Base-by-base conservation (phyloP, 176 grass and related monocot genomes). In the Aegilops speltoides region DNA sequence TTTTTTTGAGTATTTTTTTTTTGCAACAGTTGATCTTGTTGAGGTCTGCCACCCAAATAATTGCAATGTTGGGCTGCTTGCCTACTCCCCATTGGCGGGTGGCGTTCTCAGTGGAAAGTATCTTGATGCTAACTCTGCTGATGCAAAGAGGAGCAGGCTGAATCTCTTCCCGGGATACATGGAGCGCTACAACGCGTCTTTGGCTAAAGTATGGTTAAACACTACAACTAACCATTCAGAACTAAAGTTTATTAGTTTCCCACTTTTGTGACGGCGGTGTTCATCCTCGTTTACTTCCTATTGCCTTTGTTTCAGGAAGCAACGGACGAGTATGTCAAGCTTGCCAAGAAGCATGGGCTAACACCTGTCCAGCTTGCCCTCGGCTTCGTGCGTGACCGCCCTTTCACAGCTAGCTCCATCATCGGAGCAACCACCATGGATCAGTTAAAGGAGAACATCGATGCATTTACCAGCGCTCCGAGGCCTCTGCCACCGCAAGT, bases 1-100 rank as follows among this genome's bases (percentile, higher is more conserved):
- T n/a, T n/a, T n/a, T n/a, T n/a, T n/a, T n/a, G n/a, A n/a, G n/a
- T n/a, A n/a, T n/a, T n/a, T n/a, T n/a, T n/a, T n/a, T n/a, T n/a
- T n/a, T n/a, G n/a, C n/a, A n/a, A 63, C 83, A 98, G 96, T 94
- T 88, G 96, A 98, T 88, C 96, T 98, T 86, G 93, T 89, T 74
- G 96, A 98, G 88, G 96, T 94, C 67, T 98, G 96, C 77, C 93
- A 98, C 29, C 93, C 91, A 31, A 98, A 94, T 79, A 92, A 98
- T 68, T 95, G 89, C 75, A 98, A 98, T 59, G 34, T 98, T 66
- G 96, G 89, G 60, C 75, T 98, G 43, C 93, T 98, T 84, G 93
- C 96, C n/a, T 95, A 93, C 85, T 98, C 96, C 6, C 96, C 96
- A 24, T 82, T 98, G 73, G 89, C 86, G 83, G 89, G 93, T 12